Evolutionary conservation across 257 asterid genomes (phyloP).

Genomic region (Anisodus tanguticus): DNA sequence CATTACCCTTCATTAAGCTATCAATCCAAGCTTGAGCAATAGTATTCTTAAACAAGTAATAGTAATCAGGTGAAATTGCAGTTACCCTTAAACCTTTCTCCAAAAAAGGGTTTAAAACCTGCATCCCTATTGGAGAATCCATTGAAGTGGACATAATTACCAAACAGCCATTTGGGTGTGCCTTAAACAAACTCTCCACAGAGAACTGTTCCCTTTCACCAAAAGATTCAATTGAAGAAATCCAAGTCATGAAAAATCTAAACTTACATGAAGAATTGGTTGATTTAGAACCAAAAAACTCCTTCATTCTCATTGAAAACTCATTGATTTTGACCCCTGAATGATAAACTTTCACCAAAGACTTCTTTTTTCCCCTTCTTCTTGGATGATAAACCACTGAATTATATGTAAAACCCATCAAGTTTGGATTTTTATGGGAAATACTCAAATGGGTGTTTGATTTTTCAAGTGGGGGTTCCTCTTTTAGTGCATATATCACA

Average conservation of each 20-base stretch:
- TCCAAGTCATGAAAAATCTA: slow-evolving; percentile 90
- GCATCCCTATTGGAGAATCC: slow-evolving; percentile 65
- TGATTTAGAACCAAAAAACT: slow-evolving; percentile 51
- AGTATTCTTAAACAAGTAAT: slow-evolving; percentile 65
- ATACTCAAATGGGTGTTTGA: slow-evolving; percentile 52
- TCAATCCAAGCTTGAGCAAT: slow-evolving; percentile 72
- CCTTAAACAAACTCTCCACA: slow-evolving; percentile 59
- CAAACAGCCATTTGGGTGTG: slow-evolving; percentile 76
- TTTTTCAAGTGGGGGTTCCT: slow-evolving; percentile 41
- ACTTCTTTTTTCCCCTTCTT: slow-evolving; percentile 44
- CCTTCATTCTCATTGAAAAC: slow-evolving; percentile 63
- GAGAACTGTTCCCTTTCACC: slow-evolving; percentile 68
- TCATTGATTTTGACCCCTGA: slow-evolving; percentile 35
- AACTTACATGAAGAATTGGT: slow-evolving; percentile 52
- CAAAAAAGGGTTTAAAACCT: slow-evolving; percentile 62
- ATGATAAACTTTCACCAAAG: slow-evolving; percentile 39
- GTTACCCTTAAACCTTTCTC: slow-evolving; percentile 59
- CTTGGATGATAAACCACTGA: slow-evolving; percentile 34
- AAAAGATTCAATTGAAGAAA: slow-evolving; percentile 59
- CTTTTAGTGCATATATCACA: slow-evolving; percentile 41
- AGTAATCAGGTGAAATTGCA: slow-evolving; percentile 72
- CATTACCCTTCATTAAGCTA: slow-evolving; percentile 58
- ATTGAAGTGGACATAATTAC: slow-evolving; percentile 70
- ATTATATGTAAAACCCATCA: slow-evolving; percentile 42
- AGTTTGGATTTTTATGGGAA: slow-evolving; percentile 50